Percentiles rank a stretch among this genome's conserved stretches.
These are phyloP conservation scores for Acer campestre DNA, from an alignment of 345 rosid species.

Conservation along the genomic window DNA sequence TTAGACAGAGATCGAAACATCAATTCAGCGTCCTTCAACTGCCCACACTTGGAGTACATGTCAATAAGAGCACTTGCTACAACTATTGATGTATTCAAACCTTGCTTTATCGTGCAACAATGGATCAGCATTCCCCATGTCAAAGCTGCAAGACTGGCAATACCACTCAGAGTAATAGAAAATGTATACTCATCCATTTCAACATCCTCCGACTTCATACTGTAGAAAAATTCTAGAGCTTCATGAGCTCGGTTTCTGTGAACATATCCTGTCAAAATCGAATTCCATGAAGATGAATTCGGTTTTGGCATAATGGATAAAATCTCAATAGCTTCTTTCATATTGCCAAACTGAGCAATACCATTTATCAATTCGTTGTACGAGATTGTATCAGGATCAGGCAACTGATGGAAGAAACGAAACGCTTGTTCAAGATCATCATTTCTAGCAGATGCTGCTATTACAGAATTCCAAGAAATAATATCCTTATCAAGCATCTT, in stretches of 20 bases:
- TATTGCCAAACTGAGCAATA: constrained; percentile 58
- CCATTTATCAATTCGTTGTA: constrained; percentile 73
- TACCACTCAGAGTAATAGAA: constrained; percentile 63
- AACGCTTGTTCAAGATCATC: constrained; percentile 51
- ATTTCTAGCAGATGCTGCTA: constrained; percentile 77
- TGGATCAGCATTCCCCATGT: constrained; percentile 70
- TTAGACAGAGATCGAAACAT: constrained; percentile 47
- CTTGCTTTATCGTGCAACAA: constrained; percentile 43
- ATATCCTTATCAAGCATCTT: constrained; percentile 54
- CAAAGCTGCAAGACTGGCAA: constrained; percentile 57
- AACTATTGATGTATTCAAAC: constrained; percentile 50
- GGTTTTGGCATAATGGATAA: constrained; percentile 54
- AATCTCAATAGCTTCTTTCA: constrained; percentile 47
- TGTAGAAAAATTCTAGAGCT: constrained; percentile 53
- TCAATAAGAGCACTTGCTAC: constrained; percentile 76
- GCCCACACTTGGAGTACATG: constrained; percentile 85
- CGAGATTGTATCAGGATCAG: constrained; percentile 67
- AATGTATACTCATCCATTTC: constrained; percentile 58
- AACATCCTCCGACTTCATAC: constrained; percentile 54
- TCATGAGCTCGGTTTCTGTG: constrained; percentile 48
- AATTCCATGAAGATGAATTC: constrained; percentile 84
- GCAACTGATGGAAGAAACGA: constrained; percentile 53
- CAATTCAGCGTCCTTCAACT: constrained; percentile 50
- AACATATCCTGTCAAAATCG: constrained; percentile 69
- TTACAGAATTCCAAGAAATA: constrained; percentile 79